Percentiles rank a stretch among this genome's conserved stretches.
These are phyloP conservation scores for Anisodus tanguticus DNA, from an alignment of 257 asterid genomes.

Conservation along the genomic window DNA sequence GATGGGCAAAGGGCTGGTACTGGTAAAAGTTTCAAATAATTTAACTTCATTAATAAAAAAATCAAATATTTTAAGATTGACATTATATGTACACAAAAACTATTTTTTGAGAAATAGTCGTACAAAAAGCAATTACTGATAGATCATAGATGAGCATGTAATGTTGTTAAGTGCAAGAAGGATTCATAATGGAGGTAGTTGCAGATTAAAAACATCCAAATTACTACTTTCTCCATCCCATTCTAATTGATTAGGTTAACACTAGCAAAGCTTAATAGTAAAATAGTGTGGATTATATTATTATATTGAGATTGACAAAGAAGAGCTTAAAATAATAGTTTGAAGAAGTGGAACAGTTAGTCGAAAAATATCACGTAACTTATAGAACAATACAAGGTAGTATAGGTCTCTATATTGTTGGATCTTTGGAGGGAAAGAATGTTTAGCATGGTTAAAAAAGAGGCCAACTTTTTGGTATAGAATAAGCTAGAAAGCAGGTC, in stretches of 20 bases:
- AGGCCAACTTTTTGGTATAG: background rate
- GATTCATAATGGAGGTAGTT: background rate
- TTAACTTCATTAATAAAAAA: background rate
- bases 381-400: background rate
- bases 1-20: background rate
- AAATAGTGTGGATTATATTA: background rate
- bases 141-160: background rate
- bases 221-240: background rate
- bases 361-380: background rate
- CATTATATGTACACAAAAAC: background rate
- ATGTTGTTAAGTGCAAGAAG: background rate
- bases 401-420: background rate
- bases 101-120: background rate
- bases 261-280: constrained; percentile 21
- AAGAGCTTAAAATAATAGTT: background rate
- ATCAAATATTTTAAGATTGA: background rate
- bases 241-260: constrained; percentile 12
- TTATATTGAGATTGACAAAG: background rate
- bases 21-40: background rate
- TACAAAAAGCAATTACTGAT: background rate
- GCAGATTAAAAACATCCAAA: background rate
- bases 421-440: background rate
- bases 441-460: background rate
- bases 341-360: background rate
- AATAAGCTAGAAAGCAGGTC: background rate